Evolutionary conservation across 495 filamentous ascomycete genomes (phyloP), one percentile per base, ranked within the genome.

Genomic region (Clohesyomyces aquaticus): DNA sequence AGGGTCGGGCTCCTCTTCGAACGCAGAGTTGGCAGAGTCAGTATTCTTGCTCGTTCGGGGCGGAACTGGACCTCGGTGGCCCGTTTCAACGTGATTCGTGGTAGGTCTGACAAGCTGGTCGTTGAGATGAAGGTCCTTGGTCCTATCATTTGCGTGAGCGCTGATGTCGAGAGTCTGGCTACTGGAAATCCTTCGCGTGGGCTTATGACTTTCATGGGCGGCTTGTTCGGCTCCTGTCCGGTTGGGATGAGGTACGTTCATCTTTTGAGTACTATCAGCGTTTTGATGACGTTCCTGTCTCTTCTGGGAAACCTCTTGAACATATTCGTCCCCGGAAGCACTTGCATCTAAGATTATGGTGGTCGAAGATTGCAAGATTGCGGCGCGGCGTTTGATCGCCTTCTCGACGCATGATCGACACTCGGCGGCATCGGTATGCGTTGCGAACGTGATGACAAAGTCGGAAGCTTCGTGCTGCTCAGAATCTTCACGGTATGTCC

Each of bases 401-500:
- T 68, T 52, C 21, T 22, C 4, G 25, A 70, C 56, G 52, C 25
- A 49, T 6, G 14, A 16, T 55, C 29, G 3, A 26, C 55, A 59
- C 26, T 66, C 54, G 25, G 28, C 11, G 11, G 67, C 67, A 46
- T 63, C 59, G 1, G 27, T 18, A 10, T 18, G 2, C 4, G 12
- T 48, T 3, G 11, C 4, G 35, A 66, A 59, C 22, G 60, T 19
- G 41, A 70, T 59, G 16, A 47, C 45, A 8, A 70, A 28, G n/a
- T 66, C 48, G 12, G 4, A 21, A 1, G 42, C 67, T 8, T 28
- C 4, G 45, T 52, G 53, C 32, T 63, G 42, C 3, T 26, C 19
- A 23, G 59, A n/a, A 32, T 70, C 55, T 26, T 55, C 47, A 21
- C 32, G 59, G 45, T 66, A 70, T 12, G 67, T 70, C 59, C 58